Evolutionary conservation across 179 eudicot genomes (phyloP).

Genomic region (Corrigiola litoralis): DNA sequence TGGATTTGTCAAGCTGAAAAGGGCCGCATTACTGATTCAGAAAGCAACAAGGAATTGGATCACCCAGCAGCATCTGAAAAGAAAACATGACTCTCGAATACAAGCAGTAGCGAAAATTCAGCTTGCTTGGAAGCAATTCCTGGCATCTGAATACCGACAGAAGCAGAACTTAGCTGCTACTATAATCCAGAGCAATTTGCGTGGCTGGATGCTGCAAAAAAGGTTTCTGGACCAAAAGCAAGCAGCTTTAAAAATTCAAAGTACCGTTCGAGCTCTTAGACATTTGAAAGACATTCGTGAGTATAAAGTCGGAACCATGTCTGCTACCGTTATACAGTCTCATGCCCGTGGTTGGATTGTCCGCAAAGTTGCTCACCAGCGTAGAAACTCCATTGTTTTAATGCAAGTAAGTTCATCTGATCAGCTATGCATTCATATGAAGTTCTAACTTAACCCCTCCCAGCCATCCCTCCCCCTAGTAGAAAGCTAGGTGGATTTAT

Average conservation of each 20-base stretch:
- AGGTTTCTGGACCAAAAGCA: conserved; percentile 35
- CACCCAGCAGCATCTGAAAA: conserved; percentile 20
- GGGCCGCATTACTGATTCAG: conserved; percentile 46
- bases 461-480: no score
- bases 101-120: conserved; percentile 45
- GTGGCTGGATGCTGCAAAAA: conserved; percentile 44
- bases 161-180: conserved; percentile 47
- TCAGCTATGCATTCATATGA: background rate
- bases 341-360: conserved; percentile 66
- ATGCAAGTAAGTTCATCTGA: conserved; percentile 60
- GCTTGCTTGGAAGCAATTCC: conserved; percentile 37
- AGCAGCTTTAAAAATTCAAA: conserved; percentile 59
- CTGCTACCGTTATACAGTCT: conserved; percentile 64
- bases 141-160: conserved; percentile 19
- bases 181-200: conserved; percentile 57
- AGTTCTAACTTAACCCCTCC: background rate
- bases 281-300: conserved; percentile 26
- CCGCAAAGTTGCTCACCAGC: conserved; percentile 33
- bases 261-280: conserved; percentile 37
- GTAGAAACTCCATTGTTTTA: conserved; percentile 25
- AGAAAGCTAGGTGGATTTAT: no score
- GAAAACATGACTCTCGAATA: conserved; percentile 8
- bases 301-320: conserved; percentile 32
- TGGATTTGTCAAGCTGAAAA: conserved; percentile 45
- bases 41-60: conserved; percentile 48